Evolutionary conservation across 2,329 filamentous ascomycete species (phyloP), one percentile per base, ranked within the genome.

Genomic region (Talaromyces albobiverticillius): DNA sequence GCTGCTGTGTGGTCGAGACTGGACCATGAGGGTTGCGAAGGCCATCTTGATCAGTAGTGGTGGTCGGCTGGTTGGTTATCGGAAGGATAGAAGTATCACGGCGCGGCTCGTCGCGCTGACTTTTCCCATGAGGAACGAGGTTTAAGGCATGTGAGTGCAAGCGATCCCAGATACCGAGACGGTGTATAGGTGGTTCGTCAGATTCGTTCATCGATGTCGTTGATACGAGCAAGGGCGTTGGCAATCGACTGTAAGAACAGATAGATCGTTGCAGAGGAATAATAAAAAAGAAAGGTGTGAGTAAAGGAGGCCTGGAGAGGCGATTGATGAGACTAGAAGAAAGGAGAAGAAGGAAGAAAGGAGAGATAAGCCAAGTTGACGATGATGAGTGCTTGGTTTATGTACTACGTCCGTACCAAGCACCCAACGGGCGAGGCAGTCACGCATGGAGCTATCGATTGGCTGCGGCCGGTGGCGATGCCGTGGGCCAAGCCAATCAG

Each of bases 171-270:
- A 75, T 76, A 69, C 77, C 75, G 69, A 77, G 73, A 71, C 75
- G 78, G 72, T 76, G 74, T 74, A 72, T 66, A 73, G 75, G 69
- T 68, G 74, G 74, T 65, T 77, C 71, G 74, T 81, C 76, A 64
- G 75, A 68, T 74, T 80, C 76, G 79, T 79, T 79, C 79, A 81
- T 82, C 77, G 75, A 71, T 51, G 53, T 68, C 67, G 54, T 46
- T 51, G 32, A 25, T 40, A 29, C 31, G 4, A 31, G 20, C 49
- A 45, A 29, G 38, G 42, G 38, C n/a, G n/a, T n/a, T 34, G 23
- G 38, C 38, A 10, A 25, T 36, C 3, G 41, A 25, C 11, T 4
- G 20, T 20, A n/a, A 18, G 8, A n/a, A 40, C n/a, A 38, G 16
- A 18, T n/a, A 9, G n/a, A 38, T 8, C 18, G 36, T 18, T 40